Percentiles rank a stretch among this genome's conserved stretches.
Conservation (phyloP, 1,139 yeast species). For the Blastobotrys petasosporus region DNA sequence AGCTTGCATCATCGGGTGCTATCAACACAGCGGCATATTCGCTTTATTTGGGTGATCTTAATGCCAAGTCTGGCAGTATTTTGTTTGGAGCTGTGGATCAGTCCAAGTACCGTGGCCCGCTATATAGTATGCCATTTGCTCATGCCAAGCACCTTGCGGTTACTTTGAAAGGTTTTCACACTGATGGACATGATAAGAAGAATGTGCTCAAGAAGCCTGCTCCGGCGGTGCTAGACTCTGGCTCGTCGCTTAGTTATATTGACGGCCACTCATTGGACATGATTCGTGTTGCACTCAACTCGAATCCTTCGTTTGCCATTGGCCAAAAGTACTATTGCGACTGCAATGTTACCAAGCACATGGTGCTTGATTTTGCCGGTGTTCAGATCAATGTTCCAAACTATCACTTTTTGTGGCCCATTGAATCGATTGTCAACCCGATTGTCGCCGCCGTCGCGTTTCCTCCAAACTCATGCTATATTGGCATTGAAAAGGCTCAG, state of each 20-base stretch:
- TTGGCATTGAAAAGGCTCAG: conserved; percentile 30
- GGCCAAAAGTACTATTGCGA: conserved; percentile 36
- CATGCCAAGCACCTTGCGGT: conserved; percentile 47
- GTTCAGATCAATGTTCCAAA: conserved; percentile 44
- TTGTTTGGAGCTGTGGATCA: conserved; percentile 49
- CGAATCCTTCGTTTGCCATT: conserved; percentile 35
- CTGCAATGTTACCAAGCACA: conserved; percentile 33
- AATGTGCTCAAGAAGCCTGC: conserved; percentile 28
- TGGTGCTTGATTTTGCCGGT: conserved; percentile 50
- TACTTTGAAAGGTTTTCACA: conserved; percentile 37
- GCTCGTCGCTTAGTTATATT: conserved; percentile 55
- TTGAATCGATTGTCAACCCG: conserved; percentile 30
- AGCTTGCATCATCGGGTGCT: conserved; percentile 43
- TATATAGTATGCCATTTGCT: conserved; percentile 27
- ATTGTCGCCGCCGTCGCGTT: conserved; percentile 30
- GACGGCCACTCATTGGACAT: conserved; percentile 39
- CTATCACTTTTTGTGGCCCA: conserved; percentile 39
- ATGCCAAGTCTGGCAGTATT: conserved; percentile 36
- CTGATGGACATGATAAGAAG: conserved; percentile 36
- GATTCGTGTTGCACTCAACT: conserved; percentile 31
- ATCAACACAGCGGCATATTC: conserved; percentile 46
- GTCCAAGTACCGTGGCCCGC: conserved; percentile 41
- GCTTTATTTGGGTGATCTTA: conserved; percentile 26
- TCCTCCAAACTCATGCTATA: conserved; percentile 35
- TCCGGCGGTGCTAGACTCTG: conserved; percentile 59